Base-by-base conservation (phyloP, 1,139 yeast genomes). In the Pichia kudriavzevii region DNA sequence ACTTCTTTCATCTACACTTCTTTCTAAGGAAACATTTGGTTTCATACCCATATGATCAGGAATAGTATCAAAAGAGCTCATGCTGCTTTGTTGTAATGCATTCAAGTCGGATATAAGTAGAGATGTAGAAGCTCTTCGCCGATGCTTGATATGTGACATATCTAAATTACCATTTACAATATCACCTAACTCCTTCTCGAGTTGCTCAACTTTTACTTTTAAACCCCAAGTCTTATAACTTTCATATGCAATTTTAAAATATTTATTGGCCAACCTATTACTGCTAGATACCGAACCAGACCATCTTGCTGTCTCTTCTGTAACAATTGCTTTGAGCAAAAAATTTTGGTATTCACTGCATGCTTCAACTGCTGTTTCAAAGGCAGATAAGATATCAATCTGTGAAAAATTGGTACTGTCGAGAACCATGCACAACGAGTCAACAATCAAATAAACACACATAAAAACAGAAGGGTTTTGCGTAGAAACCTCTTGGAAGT, bases 301-400 rank as follows among this genome's bases (percentile, higher is more conserved):
- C 72, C 74, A 72, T 12, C 53, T 54, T 2, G 69, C 74, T 53
- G 76, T 70, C 15, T 66, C 53, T 32, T 66, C 65, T 40, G 64
- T 58, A 5, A 62, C 61, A 44, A 66, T 50, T 1, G 70, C 75
- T 5, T 61, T 62, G 35, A 69, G 75, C 25, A 61, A 56, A 47
- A 59, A 53, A 21, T 58, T 50, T 4, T 60, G 59, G 23, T 52
- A 43, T 12, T 47, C 46, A 12, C 54, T 49, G 1, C 73, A 68
- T 4, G 42, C 36, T 16, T 63, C 67, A 15, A 71, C 59, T 0
- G 76, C 69, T 26, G 60, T 67, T 40, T 70, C 74, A 48, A 66
- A 72, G 12, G 56, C 44, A 40, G 72, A 77, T 12, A 72, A 49
- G 3, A 64, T 55, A 17, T 56, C 61, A 25, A 72, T 51, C 16